phyloP scores from a whole-genome alignment of 345 rosid genomes.

The Erysimum cheiranthoides region DNA sequence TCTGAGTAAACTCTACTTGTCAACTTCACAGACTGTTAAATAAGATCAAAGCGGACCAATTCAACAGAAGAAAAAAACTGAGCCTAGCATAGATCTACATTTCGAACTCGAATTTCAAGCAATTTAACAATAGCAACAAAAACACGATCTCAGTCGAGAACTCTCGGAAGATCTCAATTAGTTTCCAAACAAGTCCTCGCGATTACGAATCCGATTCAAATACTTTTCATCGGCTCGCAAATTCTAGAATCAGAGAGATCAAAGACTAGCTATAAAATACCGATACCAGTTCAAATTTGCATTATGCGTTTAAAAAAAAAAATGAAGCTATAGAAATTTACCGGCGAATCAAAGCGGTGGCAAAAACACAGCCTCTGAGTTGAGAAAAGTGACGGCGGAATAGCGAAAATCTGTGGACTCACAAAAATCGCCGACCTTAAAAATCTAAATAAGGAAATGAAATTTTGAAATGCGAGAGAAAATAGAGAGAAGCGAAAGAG shows the following conservation, averaged over 20 bases:
- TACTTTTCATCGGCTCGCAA: neutral
- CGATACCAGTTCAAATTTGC: conserved; percentile 18
- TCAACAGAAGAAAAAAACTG: conserved; percentile 3
- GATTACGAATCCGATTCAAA: conserved; percentile 30
- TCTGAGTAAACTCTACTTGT: conserved; percentile 19
- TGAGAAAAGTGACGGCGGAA: conserved; percentile 14
- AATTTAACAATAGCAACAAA: conserved; percentile 11
- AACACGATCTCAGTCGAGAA: conserved; percentile 37
- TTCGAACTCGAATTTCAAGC: conserved; percentile 16
- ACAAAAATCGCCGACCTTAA: conserved; percentile 23
- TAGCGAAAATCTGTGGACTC: conserved; percentile 33
- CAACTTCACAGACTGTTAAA: conserved; percentile 32
- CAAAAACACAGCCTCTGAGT: conserved; percentile 12
- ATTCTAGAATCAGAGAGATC: conserved; percentile 1
- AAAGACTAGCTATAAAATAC: neutral
- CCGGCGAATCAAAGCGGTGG: conserved; percentile 18
- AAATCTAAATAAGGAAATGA: conserved; percentile 35
- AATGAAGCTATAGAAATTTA: neutral
- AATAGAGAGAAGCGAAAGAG: conserved; percentile 19
- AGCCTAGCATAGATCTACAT: conserved; percentile 39
- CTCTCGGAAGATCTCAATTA: conserved; percentile 36
- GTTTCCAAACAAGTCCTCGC: conserved; percentile 16
- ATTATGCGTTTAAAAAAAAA: neutral
- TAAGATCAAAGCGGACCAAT: conserved; percentile 19
- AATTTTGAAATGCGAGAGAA: conserved; percentile 45